Conservation (phyloP, 169 alveolate species). For the Plasmodium adleri region DNA sequence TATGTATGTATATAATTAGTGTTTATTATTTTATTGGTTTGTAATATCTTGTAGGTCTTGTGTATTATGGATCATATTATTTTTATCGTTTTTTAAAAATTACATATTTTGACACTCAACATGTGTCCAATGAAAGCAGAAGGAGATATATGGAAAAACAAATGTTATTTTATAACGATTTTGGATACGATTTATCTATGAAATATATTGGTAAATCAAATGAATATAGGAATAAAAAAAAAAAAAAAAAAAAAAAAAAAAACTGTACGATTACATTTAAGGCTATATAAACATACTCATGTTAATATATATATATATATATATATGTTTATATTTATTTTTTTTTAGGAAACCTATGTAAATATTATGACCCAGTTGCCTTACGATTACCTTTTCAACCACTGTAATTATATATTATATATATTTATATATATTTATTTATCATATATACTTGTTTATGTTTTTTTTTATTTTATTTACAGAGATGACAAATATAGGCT, state of each 20-base stretch:
- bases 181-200: conserved; percentile 67
- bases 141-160: conserved; percentile 75
- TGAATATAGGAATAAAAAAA: background rate
- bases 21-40: background rate
- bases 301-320: background rate
- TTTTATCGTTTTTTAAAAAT: conserved; percentile 48
- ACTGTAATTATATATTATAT: conserved; percentile 35
- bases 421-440: background rate
- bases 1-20: background rate
- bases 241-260: conserved; percentile 4
- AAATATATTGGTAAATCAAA: conserved; percentile 65
- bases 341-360: conserved; percentile 59
- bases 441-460: background rate
- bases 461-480: conserved; percentile 14
- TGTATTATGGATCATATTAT: conserved; percentile 61
- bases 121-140: conserved; percentile 74
- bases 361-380: conserved; percentile 75
- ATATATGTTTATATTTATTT: conserved; percentile 1
- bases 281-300: background rate
- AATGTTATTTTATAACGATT: conserved; percentile 69
- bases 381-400: conserved; percentile 70
- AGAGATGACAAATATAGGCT: conserved; percentile 71
- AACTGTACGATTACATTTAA: background rate
- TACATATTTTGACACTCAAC: conserved; percentile 54
- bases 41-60: conserved; percentile 12